Evolutionary conservation across 2,329 filamentous ascomycete species (phyloP), one percentile per base, ranked within the genome.

Genomic region (Cladosporium sp.): DNA sequence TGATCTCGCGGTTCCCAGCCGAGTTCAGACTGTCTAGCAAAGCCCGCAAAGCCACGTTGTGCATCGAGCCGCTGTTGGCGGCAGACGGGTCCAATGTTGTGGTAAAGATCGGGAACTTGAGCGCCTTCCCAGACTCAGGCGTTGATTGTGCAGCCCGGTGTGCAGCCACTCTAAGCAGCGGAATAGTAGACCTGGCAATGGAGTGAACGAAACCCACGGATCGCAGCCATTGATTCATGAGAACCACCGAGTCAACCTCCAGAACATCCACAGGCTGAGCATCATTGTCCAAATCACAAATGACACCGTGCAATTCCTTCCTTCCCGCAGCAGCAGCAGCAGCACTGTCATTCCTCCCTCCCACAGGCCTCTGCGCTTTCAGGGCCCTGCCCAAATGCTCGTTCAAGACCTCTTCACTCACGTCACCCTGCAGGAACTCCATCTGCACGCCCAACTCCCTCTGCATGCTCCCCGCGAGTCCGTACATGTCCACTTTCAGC

Each of bases 151-250:
- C 13, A 20, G 39, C 43, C 7, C 29, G 18, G 13, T 41, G 30
- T 15, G 43, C 45, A 11, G 43, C 36, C n/a, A 38, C 38, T 49
- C 43, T 40, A 8, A 47, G 37, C 29, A 44, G 17, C 24, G 50
- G 43, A 17, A 45, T 42, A 15, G 42, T 36, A 1, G 22, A 36
- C 9, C 43, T 27, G 5, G 57, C 56, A 7, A 60, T 52, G 11
- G 53, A 29, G 19, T 64, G 61, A 13, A 64, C 40, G 43, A 62
- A 62, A 7, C 54, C 56, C 27, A 64, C 58, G n/a, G 58, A 62
- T 15, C 41, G 29, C 45, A 51, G 44, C 59, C 57, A 64, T 7
- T 55, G 47, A 9, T 43, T 27, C 43, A 55, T 44, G 20, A 65
- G 47, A 12, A 56, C 54, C 8, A 37, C 43, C 15, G 53, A 51